Conservation (phyloP, 2,329 filamentous ascomycete species). For the Cadophora sp. region DNA sequence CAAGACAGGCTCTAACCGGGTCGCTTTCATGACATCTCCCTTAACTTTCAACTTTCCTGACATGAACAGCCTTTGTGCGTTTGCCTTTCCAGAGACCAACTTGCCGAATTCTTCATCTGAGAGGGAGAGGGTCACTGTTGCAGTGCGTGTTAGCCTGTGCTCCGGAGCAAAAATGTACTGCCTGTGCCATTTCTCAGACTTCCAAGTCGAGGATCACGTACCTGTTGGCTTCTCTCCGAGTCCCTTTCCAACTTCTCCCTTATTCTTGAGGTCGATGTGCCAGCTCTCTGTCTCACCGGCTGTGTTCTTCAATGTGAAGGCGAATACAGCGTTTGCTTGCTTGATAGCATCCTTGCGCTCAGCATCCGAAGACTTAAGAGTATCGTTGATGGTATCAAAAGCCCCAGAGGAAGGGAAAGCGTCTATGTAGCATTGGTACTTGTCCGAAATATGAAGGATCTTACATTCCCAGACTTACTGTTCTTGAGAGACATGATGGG, state of each 20-base stretch:
- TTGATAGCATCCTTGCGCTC: constrained; percentile 90
- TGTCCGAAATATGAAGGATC: neutral
- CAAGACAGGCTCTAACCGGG: constrained; percentile 91
- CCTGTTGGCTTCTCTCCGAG: constrained; percentile 81
- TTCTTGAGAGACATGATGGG: constrained; percentile 73
- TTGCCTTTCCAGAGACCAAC: constrained; percentile 85
- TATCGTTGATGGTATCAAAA: constrained; percentile 85
- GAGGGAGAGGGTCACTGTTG: constrained; percentile 80
- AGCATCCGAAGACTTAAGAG: constrained; percentile 70
- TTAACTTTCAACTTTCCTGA: constrained; percentile 98
- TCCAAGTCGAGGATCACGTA: constrained; percentile 50
- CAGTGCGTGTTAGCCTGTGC: constrained; percentile 14
- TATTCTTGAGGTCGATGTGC: constrained; percentile 95
- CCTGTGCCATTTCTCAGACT: neutral
- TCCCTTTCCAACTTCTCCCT: constrained; percentile 82
- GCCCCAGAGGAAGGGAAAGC: constrained; percentile 89
- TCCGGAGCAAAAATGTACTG: neutral
- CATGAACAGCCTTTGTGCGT: constrained; percentile 94
- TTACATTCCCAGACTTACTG: constrained; percentile 53
- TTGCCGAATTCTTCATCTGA: constrained; percentile 87
- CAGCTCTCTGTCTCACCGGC: constrained; percentile 82
- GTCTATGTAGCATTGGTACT: constrained; percentile 53
- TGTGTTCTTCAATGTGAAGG: constrained; percentile 90
- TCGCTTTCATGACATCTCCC: constrained; percentile 98
- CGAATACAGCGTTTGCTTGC: constrained; percentile 85